Percentiles rank a stretch among this genome's conserved stretches.
phyloP scores from a whole-genome alignment of 371 early-diverging fungal genomes.

The Rhizomucor miehei region DNA sequence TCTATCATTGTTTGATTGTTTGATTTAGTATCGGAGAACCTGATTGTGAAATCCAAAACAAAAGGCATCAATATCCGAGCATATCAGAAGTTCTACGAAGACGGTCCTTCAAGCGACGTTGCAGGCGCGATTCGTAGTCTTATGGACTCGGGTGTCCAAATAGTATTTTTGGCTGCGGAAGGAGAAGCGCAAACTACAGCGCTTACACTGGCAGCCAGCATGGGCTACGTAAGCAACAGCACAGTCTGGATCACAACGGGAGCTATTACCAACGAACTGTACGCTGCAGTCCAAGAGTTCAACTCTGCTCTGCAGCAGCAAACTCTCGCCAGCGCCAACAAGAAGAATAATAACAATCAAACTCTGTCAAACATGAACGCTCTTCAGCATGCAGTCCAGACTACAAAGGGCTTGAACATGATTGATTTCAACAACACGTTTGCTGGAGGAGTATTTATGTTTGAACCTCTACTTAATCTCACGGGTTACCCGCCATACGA shows the following conservation, averaged over 20 bases:
- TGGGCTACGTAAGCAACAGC: conserved; percentile 37
- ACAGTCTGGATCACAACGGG: conserved; percentile 42
- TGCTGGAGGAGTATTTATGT: conserved; percentile 41
- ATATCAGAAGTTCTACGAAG: conserved; percentile 45
- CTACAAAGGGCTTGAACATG: conserved; percentile 12
- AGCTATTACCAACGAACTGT: conserved; percentile 12
- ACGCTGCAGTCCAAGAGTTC: conserved; percentile 18
- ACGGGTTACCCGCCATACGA: conserved; percentile 47
- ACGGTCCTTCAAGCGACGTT: conserved; percentile 45
- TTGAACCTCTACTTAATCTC: conserved; percentile 30
- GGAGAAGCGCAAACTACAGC: conserved; percentile 36
- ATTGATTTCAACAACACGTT: conserved; percentile 37
- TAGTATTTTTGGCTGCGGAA: conserved; percentile 51
- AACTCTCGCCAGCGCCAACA: neutral
- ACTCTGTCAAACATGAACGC: conserved; percentile 8
- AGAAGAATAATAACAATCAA: conserved; percentile 10
- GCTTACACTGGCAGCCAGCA: conserved; percentile 35
- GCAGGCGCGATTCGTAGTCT: conserved; percentile 36
- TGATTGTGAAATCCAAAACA: conserved; percentile 36
- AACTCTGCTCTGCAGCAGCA: conserved; percentile 17
- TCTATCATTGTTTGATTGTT: too few species aligned
- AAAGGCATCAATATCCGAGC: conserved; percentile 41
- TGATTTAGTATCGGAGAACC: conserved; percentile 54
- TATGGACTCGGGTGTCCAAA: conserved; percentile 38
- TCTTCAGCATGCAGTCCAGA: conserved; percentile 25